These are phyloP conservation scores for Coffea humblotiana DNA, from an alignment of 305 asterid genomes.

Conservation along the genomic window DNA sequence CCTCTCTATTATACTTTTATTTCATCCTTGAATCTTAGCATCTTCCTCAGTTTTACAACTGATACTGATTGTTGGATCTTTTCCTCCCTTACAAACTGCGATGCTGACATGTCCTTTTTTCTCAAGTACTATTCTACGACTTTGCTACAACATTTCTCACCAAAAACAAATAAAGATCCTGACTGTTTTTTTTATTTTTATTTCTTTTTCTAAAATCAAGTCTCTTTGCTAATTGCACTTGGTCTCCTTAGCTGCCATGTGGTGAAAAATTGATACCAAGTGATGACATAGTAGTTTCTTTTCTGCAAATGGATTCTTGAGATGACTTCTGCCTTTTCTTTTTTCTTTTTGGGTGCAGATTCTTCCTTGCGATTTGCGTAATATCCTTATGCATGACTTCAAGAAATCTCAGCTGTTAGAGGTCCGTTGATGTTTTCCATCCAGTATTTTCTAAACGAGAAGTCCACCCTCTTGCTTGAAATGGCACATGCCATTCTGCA, in stretches of 20 bases:
- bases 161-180: too few relatives aligned
- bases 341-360: conserved; percentile 35
- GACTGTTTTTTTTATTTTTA: too few relatives aligned
- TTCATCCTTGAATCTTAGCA: too few relatives aligned
- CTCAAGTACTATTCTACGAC: too few relatives aligned
- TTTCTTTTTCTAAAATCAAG: too few relatives aligned
- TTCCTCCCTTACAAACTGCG: too few relatives aligned
- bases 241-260: too few relatives aligned
- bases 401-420: conserved; percentile 46
- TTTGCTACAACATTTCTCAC: background rate
- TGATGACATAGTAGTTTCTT: too few relatives aligned
- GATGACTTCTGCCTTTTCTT: background rate
- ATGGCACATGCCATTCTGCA: background rate
- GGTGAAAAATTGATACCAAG: too few relatives aligned
- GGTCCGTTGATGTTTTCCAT: conserved; percentile 29
- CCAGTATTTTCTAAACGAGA: background rate
- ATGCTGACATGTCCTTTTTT: too few relatives aligned
- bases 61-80: background rate
- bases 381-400: conserved; percentile 37
- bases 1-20: too few relatives aligned
- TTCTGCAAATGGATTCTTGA: background rate
- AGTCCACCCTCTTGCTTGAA: background rate
- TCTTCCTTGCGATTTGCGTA: conserved; percentile 62
- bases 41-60: background rate
- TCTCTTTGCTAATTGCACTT: too few relatives aligned